Evolutionary conservation across 2,329 filamentous ascomycete genomes (phyloP).

Genomic region (Exophiala alcalophila): DNA sequence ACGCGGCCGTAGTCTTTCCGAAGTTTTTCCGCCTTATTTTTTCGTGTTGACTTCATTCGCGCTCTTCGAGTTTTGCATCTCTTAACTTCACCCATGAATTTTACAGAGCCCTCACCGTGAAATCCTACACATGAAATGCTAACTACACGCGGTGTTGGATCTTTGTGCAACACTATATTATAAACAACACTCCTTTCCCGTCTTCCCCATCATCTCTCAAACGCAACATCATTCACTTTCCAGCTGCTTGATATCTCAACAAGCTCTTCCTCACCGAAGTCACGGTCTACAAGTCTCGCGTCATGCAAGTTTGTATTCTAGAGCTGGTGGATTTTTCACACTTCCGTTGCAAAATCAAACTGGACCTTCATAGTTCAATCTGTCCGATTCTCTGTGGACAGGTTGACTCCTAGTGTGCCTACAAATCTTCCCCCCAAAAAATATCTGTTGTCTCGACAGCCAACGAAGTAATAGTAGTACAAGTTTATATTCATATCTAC

Average conservation of each 20-base stretch:
- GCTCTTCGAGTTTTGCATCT: too few relatives aligned
- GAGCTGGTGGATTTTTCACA: slow-evolving; percentile 31
- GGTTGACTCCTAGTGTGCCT: slow-evolving; percentile 31
- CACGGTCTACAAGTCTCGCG: slow-evolving; percentile 23
- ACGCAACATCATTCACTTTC: slow-evolving; percentile 31
- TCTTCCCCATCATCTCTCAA: too few relatives aligned
- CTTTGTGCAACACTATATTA: too few relatives aligned
- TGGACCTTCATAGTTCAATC: slow-evolving; percentile 32
- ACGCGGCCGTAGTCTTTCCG: too few relatives aligned
- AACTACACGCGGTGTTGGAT: too few relatives aligned
- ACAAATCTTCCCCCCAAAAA: slow-evolving; percentile 5
- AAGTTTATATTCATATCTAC: slow-evolving; percentile 1
- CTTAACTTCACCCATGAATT: too few relatives aligned
- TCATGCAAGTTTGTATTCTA: slow-evolving; percentile 24
- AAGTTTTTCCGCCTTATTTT: too few relatives aligned
- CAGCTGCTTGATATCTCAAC: slow-evolving; percentile 30
- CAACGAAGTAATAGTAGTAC: slow-evolving; percentile 3
- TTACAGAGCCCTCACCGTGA: too few relatives aligned
- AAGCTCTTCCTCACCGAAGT: slow-evolving; percentile 30
- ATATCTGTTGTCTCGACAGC: not conserved
- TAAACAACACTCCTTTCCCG: too few relatives aligned
- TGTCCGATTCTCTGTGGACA: slow-evolving; percentile 26
- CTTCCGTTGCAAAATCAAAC: slow-evolving; percentile 28
- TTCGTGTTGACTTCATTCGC: too few relatives aligned
- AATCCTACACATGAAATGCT: too few relatives aligned